A percentile compares a stretch with the other conserved stretches of the same genome.
phyloP scores from a whole-genome alignment of 257 asterid genomes.

The Solanum chiquidenum region DNA sequence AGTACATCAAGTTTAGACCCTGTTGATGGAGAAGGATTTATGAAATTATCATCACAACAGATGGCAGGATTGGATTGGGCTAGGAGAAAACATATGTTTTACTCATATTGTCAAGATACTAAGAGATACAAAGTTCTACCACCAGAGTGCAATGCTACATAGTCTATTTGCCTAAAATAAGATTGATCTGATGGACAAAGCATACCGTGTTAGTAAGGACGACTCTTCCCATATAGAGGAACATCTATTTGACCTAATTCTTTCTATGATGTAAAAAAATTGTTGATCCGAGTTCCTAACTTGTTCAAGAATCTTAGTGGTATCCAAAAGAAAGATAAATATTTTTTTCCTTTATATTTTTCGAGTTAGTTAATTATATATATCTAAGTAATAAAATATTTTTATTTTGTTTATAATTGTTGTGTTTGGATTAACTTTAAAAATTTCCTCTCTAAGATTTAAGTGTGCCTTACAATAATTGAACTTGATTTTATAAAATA shows the following conservation, averaged over 20 bases:
- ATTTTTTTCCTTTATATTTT: not conserved
- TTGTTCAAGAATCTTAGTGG: not conserved
- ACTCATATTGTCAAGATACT: constrained; percentile 70
- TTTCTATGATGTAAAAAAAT: not conserved
- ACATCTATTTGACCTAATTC: not conserved
- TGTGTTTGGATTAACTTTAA: not conserved
- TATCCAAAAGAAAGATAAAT: not conserved
- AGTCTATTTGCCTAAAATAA: not conserved
- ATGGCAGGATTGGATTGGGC: constrained; percentile 54
- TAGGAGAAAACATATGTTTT: constrained; percentile 68
- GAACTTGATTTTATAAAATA: not conserved
- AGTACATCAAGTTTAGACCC: constrained; percentile 60
- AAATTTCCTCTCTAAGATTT: not conserved
- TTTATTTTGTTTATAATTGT: not conserved
- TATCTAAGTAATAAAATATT: not conserved
- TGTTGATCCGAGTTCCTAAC: not conserved
- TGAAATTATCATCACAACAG: constrained; percentile 44
- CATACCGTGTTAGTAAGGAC: not conserved
- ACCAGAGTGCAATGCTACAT: constrained; percentile 1
- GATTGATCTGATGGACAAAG: not conserved
- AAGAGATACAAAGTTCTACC: constrained; percentile 58
- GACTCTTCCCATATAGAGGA: not conserved
- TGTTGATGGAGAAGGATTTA: constrained; percentile 57
- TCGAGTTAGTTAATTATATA: not conserved
- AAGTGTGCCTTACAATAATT: not conserved